Evolutionary conservation across 495 filamentous ascomycete genomes (phyloP).

Genomic region (Penicillium daleae): DNA sequence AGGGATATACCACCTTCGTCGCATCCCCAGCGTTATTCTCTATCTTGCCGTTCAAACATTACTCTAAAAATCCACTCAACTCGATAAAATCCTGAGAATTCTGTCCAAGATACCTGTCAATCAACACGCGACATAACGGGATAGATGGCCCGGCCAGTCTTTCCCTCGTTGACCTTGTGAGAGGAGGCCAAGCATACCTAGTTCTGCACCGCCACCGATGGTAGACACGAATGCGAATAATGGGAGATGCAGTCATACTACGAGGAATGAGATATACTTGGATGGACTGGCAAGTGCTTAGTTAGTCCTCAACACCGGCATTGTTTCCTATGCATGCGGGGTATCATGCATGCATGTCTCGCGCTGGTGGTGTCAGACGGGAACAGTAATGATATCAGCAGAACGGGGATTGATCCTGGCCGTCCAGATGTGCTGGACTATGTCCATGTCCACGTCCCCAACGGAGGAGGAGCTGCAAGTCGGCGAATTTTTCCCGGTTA

Average conservation of each 20-base stretch:
- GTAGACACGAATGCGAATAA: no score
- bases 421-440: no score
- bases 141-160: background rate
- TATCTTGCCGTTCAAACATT: no score
- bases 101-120: background rate
- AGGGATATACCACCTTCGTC: background rate
- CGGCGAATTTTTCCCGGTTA: conserved; percentile 4
- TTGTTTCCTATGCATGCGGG: background rate
- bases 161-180: background rate
- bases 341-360: conserved; percentile 2
- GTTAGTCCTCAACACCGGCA: background rate
- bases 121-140: background rate
- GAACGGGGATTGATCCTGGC: background rate
- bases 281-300: background rate
- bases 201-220: background rate
- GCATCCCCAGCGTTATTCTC: background rate
- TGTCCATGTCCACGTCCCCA: background rate
- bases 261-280: background rate
- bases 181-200: background rate
- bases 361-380: conserved; percentile 1
- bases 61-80: background rate
- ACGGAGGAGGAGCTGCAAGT: background rate
- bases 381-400: background rate
- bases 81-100: background rate
- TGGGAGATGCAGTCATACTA: no score